phyloP scores from a whole-genome alignment of 768 basidiomycete species.

The Podaxis mareebaensis region DNA sequence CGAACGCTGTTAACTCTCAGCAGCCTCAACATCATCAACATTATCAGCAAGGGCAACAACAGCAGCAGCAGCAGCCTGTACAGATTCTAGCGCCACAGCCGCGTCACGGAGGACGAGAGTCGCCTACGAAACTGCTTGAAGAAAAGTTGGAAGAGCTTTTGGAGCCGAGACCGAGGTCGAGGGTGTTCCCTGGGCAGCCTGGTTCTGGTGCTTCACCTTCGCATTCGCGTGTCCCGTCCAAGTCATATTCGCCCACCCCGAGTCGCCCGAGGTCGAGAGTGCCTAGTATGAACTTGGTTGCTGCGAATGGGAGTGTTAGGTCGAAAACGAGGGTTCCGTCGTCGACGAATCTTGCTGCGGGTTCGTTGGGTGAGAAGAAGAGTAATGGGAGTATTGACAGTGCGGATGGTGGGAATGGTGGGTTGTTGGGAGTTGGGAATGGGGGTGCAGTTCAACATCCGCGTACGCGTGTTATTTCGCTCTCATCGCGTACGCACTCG shows the following conservation, averaged over 20 bases:
- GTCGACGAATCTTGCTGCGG: neutral
- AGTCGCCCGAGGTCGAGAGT: constrained; percentile 11
- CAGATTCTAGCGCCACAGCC: constrained; percentile 8
- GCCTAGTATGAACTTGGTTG: neutral
- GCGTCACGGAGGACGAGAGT: neutral
- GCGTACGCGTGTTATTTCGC: constrained; percentile 10
- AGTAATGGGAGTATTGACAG: neutral
- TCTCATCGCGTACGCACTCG: constrained; percentile 9
- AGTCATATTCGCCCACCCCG: neutral
- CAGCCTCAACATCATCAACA: neutral
- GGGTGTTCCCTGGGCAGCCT: neutral
- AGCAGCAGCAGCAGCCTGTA: neutral
- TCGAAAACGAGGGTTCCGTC: neutral
- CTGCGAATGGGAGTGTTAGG: neutral
- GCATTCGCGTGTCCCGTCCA: neutral
- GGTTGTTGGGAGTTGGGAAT: too few relatives aligned
- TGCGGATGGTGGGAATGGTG: neutral
- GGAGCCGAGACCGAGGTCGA: constrained; percentile 11
- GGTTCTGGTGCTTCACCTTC: neutral
- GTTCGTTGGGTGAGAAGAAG: neutral
- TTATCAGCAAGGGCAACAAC: neutral
- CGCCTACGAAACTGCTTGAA: constrained; percentile 13
- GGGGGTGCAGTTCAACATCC: neutral
- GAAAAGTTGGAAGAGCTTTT: constrained; percentile 15
- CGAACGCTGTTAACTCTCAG: neutral